phyloP scores from a whole-genome alignment of 2,329 filamentous ascomycete species.

The Exophiala dermatitidis region DNA sequence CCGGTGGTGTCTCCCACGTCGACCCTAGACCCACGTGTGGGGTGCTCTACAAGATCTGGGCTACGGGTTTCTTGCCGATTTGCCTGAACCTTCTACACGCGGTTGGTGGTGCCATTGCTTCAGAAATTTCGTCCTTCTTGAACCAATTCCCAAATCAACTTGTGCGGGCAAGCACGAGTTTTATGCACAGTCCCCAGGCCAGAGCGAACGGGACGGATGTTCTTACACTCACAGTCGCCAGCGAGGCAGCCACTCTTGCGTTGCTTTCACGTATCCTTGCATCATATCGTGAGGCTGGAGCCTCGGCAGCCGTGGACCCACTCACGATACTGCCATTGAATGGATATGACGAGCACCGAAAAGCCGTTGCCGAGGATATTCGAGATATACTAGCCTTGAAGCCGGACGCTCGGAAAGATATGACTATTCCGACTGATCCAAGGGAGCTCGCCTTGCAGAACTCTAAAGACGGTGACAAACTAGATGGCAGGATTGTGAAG shows the following conservation, averaged over 20 bases:
- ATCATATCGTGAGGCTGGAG: conserved; percentile 56
- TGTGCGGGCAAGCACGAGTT: conserved; percentile 60
- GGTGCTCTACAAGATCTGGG: conserved; percentile 84
- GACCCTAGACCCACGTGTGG: conserved; percentile 60
- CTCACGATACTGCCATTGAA: conserved; percentile 60
- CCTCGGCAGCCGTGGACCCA: conserved; percentile 52
- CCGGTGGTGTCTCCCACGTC: conserved; percentile 67
- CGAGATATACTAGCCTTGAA: conserved; percentile 50
- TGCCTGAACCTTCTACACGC: conserved; percentile 80
- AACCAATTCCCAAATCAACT: conserved; percentile 83
- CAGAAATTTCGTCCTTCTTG: conserved; percentile 78
- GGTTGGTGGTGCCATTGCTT: conserved; percentile 71
- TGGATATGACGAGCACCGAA: conserved; percentile 56
- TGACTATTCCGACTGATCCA: conserved; percentile 65
- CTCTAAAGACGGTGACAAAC: conserved; percentile 43
- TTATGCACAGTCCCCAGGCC: conserved; percentile 48
- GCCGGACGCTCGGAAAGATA: conserved; percentile 44
- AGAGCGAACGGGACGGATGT: conserved; percentile 38
- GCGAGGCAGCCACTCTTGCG: conserved; percentile 49
- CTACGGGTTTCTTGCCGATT: conserved; percentile 75
- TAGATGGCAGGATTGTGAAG: conserved; percentile 68
- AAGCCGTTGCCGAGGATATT: conserved; percentile 67
- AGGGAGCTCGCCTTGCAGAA: conserved; percentile 59
- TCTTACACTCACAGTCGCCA: conserved; percentile 26
- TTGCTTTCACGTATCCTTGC: conserved; percentile 67